Evolutionary conservation across 495 filamentous ascomycete genomes (phyloP).

Genomic region (Hypoxylon fuscum): DNA sequence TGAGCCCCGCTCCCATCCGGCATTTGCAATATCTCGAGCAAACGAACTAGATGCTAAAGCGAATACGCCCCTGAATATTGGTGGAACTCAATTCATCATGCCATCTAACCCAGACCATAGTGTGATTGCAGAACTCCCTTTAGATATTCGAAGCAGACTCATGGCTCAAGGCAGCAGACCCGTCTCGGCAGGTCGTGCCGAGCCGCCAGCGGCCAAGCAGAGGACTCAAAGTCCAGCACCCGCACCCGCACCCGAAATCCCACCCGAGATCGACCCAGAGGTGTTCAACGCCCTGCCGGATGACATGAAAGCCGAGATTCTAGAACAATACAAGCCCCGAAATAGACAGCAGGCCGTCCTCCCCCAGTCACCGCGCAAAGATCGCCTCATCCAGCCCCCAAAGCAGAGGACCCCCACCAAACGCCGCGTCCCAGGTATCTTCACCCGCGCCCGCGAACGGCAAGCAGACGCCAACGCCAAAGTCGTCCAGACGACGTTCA

Average conservation of each 20-base stretch:
- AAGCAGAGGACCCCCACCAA: conserved; percentile 67
- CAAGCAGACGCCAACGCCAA: conserved; percentile 56
- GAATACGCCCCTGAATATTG: conserved; percentile 74
- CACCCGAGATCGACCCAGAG: conserved; percentile 72
- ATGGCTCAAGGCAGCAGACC: conserved; percentile 49
- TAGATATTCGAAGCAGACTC: conserved; percentile 81
- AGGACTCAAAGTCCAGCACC: conserved; percentile 54
- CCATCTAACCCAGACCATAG: conserved; percentile 79
- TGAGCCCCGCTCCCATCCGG: conserved; percentile 55
- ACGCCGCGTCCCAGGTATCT: conserved; percentile 59
- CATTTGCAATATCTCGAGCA: conserved; percentile 62
- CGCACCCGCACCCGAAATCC: conserved; percentile 43
- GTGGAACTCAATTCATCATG: conserved; percentile 88
- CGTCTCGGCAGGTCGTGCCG: conserved; percentile 32
- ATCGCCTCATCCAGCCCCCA: conserved; percentile 57
- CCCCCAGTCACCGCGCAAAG: conserved; percentile 68
- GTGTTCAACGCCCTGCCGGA: conserved; percentile 80
- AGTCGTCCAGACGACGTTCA: conserved; percentile 68
- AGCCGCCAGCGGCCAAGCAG: conserved; percentile 35
- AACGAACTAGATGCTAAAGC: conserved; percentile 66
- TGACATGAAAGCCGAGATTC: conserved; percentile 82
- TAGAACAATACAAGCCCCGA: conserved; percentile 68
- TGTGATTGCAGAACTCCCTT: conserved; percentile 79
- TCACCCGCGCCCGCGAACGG: conserved; percentile 55
- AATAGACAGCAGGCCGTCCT: conserved; percentile 54